Evolutionary conservation across 495 filamentous ascomycete species (phyloP), one percentile per base, ranked within the genome.

Genomic region (Penicillium goetzii): DNA sequence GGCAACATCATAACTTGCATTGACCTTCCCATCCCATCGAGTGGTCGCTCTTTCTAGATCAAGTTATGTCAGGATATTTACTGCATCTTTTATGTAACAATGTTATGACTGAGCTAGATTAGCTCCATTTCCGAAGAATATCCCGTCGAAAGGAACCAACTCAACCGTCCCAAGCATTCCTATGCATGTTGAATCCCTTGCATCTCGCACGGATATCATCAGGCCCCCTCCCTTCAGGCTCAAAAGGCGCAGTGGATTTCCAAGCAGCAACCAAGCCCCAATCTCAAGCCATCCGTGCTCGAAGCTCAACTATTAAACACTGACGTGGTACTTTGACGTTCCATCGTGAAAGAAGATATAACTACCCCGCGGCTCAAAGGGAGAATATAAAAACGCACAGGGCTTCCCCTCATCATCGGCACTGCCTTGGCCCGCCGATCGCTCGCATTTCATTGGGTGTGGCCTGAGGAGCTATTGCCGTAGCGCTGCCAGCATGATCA

Each of bases 391-490:
- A 55, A 49, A 7, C 30, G 33, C 45, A 19, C 56, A 12, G n/a
- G 52, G 14, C 60, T 62, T 34, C 50, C 58, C 58, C 61, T 50
- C 51, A 40, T 52, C 55, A 53, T 56, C 59, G 32, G 34, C 61
- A 26, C 30, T 40, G 55, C 53, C 68, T 71, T 72, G 69, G 69
- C 69, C 57, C 33, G 69, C 47, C 64, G 69, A 72, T 72, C 69
- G 30, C 30, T 28, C 36, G 2, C 10, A n/a, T 51, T 3, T 45
- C 15, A 67, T 72, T 67, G 67, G 52, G 49, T 17, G 21, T 2
- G 12, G 9, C 15, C 10, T 19, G n/a, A n/a, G 6, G 28, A 19
- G 10, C 38, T 11, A 5, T 21, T 17, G 5, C 52, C 26, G 38
- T 28, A 25, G 26, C 54, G 38, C 43, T 17, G 43, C 43, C 28